phyloP scores from a whole-genome alignment of 2,329 filamentous ascomycete species.

The Penicillium psychrosexuale region DNA sequence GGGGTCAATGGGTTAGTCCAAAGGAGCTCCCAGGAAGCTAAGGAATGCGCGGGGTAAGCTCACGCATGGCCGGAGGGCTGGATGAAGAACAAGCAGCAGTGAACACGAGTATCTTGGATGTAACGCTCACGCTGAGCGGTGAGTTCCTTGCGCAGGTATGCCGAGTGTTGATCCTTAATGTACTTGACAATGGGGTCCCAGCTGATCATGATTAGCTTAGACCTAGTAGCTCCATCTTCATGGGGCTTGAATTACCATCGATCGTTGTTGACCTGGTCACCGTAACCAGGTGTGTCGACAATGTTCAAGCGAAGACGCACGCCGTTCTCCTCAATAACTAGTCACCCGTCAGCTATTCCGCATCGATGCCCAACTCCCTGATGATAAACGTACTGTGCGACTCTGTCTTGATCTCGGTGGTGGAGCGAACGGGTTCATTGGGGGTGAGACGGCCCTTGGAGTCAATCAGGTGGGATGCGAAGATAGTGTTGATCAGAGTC shows the following conservation, averaged over 20 bases:
- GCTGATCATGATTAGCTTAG: slow-evolving; percentile 41
- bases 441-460: slow-evolving; percentile 93
- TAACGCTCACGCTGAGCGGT: slow-evolving; percentile 98
- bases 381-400: slow-evolving; percentile 66
- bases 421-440: slow-evolving; percentile 88
- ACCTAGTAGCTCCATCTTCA: neutral
- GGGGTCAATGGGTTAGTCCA: slow-evolving; percentile 1
- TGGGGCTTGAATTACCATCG: slow-evolving; percentile 60
- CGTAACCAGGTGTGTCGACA: slow-evolving; percentile 96
- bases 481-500: slow-evolving; percentile 99
- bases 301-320: slow-evolving; percentile 97
- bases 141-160: slow-evolving; percentile 98
- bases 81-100: slow-evolving; percentile 99
- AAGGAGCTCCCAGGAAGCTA: neutral
- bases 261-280: slow-evolving; percentile 99
- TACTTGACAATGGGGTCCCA: slow-evolving; percentile 99
- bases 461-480: slow-evolving; percentile 98
- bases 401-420: slow-evolving; percentile 95
- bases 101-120: slow-evolving; percentile 97
- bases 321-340: slow-evolving; percentile 96
- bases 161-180: slow-evolving; percentile 99
- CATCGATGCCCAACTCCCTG: neutral
- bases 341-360: slow-evolving; percentile 17
- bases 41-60: slow-evolving; percentile 19
- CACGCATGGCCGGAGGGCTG: slow-evolving; percentile 92